These are phyloP conservation scores for Trametes cinnabarina DNA, from an alignment of 768 basidiomycete genomes.

Conservation along the genomic window DNA sequence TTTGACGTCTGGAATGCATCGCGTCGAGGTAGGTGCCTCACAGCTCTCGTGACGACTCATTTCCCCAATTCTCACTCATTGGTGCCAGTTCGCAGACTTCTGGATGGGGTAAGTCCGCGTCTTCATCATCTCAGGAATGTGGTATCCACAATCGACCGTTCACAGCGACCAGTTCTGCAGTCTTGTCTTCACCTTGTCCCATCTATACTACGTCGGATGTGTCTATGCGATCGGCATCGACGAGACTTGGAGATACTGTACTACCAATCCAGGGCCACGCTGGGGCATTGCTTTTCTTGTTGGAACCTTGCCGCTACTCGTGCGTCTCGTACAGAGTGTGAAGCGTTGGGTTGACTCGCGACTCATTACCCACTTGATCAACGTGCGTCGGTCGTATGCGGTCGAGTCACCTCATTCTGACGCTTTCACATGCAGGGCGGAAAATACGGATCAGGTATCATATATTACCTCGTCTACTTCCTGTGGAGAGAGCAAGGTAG, in stretches of 20 bases:
- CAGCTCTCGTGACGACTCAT: too few species aligned
- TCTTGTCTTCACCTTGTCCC: conserved; percentile 69
- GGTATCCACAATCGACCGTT: background rate
- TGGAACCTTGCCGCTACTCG: conserved; percentile 62
- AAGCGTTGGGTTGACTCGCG: conserved; percentile 83
- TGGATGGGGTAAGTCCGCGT: conserved; percentile 69
- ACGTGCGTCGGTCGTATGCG: conserved; percentile 47
- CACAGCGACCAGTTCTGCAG: conserved; percentile 80
- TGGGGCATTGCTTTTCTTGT: conserved; percentile 68
- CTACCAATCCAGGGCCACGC: conserved; percentile 35
- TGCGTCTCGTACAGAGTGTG: conserved; percentile 82
- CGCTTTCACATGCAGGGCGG: conserved; percentile 56
- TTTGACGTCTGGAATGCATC: conserved; percentile 62
- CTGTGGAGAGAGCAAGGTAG: conserved; percentile 72
- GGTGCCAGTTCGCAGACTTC: conserved; percentile 73
- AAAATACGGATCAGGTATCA: conserved; percentile 72
- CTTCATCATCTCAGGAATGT: background rate
- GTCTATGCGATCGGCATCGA: conserved; percentile 51
- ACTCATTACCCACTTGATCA: conserved; percentile 77
- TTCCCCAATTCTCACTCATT: too few species aligned
- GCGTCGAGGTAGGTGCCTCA: conserved; percentile 71
- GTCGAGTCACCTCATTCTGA: background rate
- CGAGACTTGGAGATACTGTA: conserved; percentile 48
- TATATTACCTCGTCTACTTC: conserved; percentile 66
- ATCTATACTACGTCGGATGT: conserved; percentile 73